Conservation (phyloP, 495 filamentous ascomycete species). For the Tetracladium setigerum region DNA sequence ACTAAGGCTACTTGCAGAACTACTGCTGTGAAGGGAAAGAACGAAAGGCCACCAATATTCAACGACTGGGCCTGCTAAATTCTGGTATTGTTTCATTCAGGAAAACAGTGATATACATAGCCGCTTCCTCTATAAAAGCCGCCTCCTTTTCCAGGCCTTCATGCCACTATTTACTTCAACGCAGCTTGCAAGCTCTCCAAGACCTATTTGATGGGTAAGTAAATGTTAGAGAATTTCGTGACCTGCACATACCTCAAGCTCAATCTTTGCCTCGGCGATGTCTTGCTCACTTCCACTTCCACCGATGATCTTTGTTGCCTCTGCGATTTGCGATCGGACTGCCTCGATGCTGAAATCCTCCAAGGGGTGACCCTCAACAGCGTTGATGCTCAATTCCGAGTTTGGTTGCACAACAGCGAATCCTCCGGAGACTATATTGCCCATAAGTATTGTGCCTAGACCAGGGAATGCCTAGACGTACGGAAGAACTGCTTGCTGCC, state of each 20-base stretch:
- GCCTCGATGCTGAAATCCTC: constrained; percentile 93
- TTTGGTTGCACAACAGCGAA: constrained; percentile 96
- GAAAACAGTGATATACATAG: constrained; percentile 24
- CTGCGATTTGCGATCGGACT: constrained; percentile 71
- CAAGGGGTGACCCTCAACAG: constrained; percentile 86
- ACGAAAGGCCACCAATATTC: neutral
- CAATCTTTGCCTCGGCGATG: constrained; percentile 96
- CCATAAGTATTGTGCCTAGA: neutral
- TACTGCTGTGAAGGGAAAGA: neutral
- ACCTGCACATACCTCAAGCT: constrained; percentile 71
- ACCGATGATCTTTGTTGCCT: constrained; percentile 89
- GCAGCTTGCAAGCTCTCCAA: constrained; percentile 67
- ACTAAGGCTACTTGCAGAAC: too few species aligned
- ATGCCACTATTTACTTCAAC: constrained; percentile 49
- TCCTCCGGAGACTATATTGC: constrained; percentile 74
- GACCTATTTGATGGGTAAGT: constrained; percentile 38
- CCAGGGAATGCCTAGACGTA: constrained; percentile 41
- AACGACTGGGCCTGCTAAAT: neutral
- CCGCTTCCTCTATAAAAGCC: constrained; percentile 17
- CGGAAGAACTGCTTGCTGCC: constrained; percentile 95
- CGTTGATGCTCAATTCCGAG: constrained; percentile 94
- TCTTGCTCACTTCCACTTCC: constrained; percentile 94
- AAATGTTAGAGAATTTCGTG: too few species aligned
- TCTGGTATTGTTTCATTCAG: constrained; percentile 18
- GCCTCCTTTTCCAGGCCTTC: neutral